Evolutionary conservation across 805 yeast species (phyloP).

Genomic region (Jamesozyma jinghongensis): DNA sequence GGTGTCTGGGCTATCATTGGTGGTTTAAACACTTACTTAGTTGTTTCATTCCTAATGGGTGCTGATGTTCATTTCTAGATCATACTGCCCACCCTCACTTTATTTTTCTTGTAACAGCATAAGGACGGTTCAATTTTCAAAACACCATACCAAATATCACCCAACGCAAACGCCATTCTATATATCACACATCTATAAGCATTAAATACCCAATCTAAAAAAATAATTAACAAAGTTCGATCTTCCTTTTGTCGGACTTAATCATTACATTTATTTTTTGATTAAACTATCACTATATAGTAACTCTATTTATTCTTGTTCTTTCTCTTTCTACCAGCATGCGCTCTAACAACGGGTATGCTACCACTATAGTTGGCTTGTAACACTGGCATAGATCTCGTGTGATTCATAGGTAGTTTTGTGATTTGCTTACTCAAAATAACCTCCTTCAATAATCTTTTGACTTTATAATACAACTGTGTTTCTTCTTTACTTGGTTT

Average conservation of each 20-base stretch:
- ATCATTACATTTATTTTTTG: too few species aligned
- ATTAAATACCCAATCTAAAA: too few species aligned
- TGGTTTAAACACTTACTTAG: conserved; percentile 60
- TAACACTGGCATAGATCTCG: conserved; percentile 52
- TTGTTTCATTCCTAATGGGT: conserved; percentile 41
- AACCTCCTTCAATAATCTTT: conserved; percentile 40
- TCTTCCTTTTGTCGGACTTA: too few species aligned
- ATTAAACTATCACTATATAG: too few species aligned
- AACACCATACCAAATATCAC: too few species aligned
- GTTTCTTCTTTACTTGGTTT: conserved; percentile 39
- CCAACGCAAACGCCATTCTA: too few species aligned
- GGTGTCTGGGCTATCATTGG: conserved; percentile 65
- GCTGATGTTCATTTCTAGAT: conserved; percentile 43
- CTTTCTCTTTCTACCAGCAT: conserved; percentile 25
- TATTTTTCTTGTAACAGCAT: too few species aligned
- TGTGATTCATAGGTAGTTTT: conserved; percentile 24
- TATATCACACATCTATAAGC: too few species aligned
- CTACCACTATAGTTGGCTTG: conserved; percentile 69
- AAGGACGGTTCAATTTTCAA: too few species aligned
- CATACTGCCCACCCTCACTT: not conserved
- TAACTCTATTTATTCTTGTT: conserved; percentile 7
- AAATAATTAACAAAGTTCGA: too few species aligned
- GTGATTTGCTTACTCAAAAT: conserved; percentile 30
- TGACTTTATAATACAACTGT: conserved; percentile 35
- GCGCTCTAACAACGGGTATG: conserved; percentile 49